These are phyloP conservation scores for Jatropha curcas DNA, from an alignment of 345 rosid genomes.

Conservation along the genomic window DNA sequence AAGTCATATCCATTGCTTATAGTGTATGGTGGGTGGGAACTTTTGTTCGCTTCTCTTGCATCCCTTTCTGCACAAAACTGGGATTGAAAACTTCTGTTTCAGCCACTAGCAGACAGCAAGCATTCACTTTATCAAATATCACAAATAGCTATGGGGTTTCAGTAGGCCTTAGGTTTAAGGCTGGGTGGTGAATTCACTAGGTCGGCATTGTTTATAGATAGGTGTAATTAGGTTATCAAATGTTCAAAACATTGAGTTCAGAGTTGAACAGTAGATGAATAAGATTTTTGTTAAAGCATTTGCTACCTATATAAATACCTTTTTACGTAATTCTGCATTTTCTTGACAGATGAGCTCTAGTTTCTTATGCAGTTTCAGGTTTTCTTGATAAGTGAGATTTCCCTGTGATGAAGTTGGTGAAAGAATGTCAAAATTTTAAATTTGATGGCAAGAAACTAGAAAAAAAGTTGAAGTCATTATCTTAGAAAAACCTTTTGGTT, in stretches of 20 bases:
- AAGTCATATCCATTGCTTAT: slow-evolving; percentile 34
- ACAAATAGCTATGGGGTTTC: background rate
- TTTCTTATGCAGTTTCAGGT: slow-evolving; percentile 48
- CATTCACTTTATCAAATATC: background rate
- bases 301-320: slow-evolving; percentile 43
- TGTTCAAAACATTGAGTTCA: background rate
- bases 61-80: slow-evolving; percentile 38
- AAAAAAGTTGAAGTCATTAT: slow-evolving; percentile 5
- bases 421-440: slow-evolving; percentile 2
- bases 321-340: slow-evolving; percentile 49
- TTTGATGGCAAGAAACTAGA: background rate
- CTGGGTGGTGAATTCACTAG: background rate
- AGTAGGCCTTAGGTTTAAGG: background rate
- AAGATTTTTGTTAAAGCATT: background rate
- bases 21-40: slow-evolving; percentile 23
- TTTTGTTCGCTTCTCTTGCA: slow-evolving; percentile 25
- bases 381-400: slow-evolving; percentile 56
- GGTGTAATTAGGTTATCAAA: background rate
- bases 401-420: slow-evolving; percentile 46
- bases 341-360: slow-evolving; percentile 47
- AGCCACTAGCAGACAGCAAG: background rate
- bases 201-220: no score
- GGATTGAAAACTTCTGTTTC: slow-evolving; percentile 6
- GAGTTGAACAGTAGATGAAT: background rate
- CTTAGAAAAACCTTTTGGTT: slow-evolving; percentile 50